Conservation (phyloP, 2,329 filamentous ascomycete species). For the Blastomyces gilchristii region DNA sequence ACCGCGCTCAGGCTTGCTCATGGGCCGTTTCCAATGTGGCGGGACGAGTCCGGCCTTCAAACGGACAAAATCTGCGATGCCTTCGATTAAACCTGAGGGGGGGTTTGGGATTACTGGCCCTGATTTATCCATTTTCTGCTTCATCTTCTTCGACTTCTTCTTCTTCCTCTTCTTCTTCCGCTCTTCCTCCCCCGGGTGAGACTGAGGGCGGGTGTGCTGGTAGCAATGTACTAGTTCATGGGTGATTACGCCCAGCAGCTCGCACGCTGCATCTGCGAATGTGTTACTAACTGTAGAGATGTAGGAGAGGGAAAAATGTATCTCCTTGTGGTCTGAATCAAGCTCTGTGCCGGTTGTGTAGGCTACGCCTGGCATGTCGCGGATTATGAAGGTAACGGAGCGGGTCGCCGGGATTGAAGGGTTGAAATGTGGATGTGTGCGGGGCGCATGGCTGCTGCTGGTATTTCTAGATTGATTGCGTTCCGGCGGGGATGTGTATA, state of each 20-base stretch:
- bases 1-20: constrained; percentile 36
- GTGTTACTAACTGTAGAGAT: constrained; percentile 37
- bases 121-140: neutral
- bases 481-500: constrained; percentile 48
- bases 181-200: neutral
- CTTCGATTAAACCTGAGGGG: constrained; percentile 74
- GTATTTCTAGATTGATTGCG: constrained; percentile 2
- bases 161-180: neutral
- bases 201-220: constrained; percentile 58
- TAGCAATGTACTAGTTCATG: constrained; percentile 95
- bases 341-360: constrained; percentile 75
- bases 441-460: neutral
- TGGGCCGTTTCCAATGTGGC: constrained; percentile 65
- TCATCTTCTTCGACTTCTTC: neutral
- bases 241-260: constrained; percentile 73
- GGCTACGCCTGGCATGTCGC: constrained; percentile 72
- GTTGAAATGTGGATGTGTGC: constrained; percentile 18
- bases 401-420: constrained; percentile 54
- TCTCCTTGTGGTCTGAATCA: constrained; percentile 82
- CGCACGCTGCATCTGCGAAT: constrained; percentile 32
- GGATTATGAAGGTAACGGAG: constrained; percentile 73
- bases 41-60: constrained; percentile 62
- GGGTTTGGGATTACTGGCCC: constrained; percentile 19
- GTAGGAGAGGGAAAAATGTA: constrained; percentile 75
- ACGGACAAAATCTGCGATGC: constrained; percentile 86